Evolutionary conservation across 805 yeast genomes (phyloP).

Genomic region (Candida easanensis): DNA sequence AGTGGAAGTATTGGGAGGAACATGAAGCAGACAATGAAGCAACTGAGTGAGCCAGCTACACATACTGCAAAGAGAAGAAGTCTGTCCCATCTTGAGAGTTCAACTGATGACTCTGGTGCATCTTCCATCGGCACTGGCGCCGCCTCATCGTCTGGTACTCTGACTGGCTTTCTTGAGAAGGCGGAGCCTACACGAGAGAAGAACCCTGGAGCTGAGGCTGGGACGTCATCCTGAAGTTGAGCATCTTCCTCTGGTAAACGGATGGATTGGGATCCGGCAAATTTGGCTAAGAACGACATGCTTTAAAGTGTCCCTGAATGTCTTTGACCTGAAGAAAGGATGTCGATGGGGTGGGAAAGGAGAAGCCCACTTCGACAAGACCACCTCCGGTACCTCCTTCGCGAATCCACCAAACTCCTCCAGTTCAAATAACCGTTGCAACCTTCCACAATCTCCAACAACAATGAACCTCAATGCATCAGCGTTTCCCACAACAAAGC

Average conservation of each 20-base stretch:
- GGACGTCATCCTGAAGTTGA: conserved; percentile 1
- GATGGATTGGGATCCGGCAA: conserved; percentile 11
- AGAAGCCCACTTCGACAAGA: too few relatives aligned
- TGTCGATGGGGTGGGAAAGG: too few relatives aligned
- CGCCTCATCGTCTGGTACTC: conserved; percentile 4
- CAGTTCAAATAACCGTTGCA: too few relatives aligned
- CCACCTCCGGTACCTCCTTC: too few relatives aligned
- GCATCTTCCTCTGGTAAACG: conserved; percentile 16
- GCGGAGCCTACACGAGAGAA: conserved; percentile 6
- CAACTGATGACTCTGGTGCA: conserved; percentile 1
- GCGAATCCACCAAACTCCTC: too few relatives aligned
- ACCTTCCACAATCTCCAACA: too few relatives aligned
- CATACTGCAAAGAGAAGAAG: conserved; percentile 19
- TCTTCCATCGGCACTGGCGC: conserved; percentile 6
- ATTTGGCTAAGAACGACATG: conserved; percentile 10
- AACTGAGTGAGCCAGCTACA: conserved; percentile 21
- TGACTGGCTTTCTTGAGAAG: neutral
- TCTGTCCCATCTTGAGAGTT: conserved; percentile 20
- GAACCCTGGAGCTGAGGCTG: conserved; percentile 1
- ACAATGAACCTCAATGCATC: too few relatives aligned
- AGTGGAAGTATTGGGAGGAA: conserved; percentile 18
- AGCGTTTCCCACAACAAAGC: too few relatives aligned
- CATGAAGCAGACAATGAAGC: conserved; percentile 20
- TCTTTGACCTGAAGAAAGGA: too few relatives aligned
- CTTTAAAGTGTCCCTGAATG: too few relatives aligned